phyloP scores from a whole-genome alignment of 345 rosid genomes.

The Citrus trifoliata region DNA sequence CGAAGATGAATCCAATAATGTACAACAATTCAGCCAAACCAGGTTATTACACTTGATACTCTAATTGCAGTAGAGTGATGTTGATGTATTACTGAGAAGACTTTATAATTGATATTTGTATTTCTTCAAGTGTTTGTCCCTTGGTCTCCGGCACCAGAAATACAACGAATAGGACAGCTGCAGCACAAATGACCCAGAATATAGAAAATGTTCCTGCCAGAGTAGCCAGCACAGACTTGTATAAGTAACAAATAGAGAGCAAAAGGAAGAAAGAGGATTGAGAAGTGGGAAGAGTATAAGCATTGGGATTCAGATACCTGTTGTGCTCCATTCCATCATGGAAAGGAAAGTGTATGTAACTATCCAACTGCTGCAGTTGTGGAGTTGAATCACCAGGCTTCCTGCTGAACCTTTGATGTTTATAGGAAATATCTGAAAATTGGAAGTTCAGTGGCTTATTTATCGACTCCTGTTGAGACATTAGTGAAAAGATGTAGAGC shows the following conservation, averaged over 20 bases:
- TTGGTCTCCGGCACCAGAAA: background rate
- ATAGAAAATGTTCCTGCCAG: constrained; percentile 54
- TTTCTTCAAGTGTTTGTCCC: no score
- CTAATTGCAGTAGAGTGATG: background rate
- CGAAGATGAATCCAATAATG: background rate
- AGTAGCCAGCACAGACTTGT: background rate
- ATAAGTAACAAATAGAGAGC: background rate
- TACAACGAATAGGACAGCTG: constrained; percentile 6
- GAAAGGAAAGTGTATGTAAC: constrained; percentile 46
- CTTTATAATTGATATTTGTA: background rate
- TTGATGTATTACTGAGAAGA: background rate
- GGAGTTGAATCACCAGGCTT: background rate
- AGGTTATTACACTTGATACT: background rate
- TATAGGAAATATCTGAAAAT: constrained; percentile 2
- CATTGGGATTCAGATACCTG: constrained; percentile 26
- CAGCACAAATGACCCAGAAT: constrained; percentile 22
- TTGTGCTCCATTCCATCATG: constrained; percentile 46
- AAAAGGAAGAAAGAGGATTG: background rate
- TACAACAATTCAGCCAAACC: background rate
- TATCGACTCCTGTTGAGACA: background rate
- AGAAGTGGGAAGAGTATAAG: no score
- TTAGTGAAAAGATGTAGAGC: background rate
- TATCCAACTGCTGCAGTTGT: constrained; percentile 25
- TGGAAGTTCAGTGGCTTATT: background rate
- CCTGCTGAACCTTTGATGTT: background rate